Evolutionary conservation across 2,329 filamentous ascomycete genomes (phyloP), one percentile per base, ranked within the genome.

Genomic region (Acephala macrosclerotiorum): DNA sequence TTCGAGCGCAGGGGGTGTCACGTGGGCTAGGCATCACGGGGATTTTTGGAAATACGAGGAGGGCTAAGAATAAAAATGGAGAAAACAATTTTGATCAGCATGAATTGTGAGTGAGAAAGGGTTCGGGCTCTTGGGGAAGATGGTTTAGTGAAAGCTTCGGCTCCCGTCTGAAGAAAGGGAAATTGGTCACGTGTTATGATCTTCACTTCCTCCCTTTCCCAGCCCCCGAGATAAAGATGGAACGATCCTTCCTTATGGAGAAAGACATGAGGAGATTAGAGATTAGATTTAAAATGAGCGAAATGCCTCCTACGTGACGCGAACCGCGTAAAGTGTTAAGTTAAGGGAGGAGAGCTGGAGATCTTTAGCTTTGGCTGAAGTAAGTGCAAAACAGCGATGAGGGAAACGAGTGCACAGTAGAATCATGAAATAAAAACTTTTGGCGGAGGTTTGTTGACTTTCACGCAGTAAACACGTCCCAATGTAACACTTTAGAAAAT

Each of bases 21-120:
- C 58, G 58, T 60, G 58, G 18, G 22, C 5, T 20, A 59, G 58
- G 58, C 58, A 49, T 49, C 20, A 49, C 18, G n/a, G 40, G 22
- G 45, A n/a, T 40, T 18, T n/a, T 18, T 26, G 26, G n/a, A 16
- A 22, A 25, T 26, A 51, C 18, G 26, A 51, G 59, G 45, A 61
- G 25, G 26, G 29, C 16, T 42, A 57, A 47, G 5, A 40, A 20
- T 49, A 20, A 18, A 6, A 55, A 3, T 35, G 51, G 5, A 7
- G 25, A 22, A 18, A 55, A 8, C 7, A 55, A 33, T 7, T 8
- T 18, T 14, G 36, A 38, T 38, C 14, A 38, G 14, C 14, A 14
- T 38, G 36, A 38, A 38, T 38, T 14, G 14, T 7, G 36, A 38
- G 14, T 38, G 36, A 38, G 14, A 38, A 7, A 38, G 14, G 14